Evolutionary conservation across 305 asterid genomes (phyloP).

Genomic region (Euphrasia arctica): DNA sequence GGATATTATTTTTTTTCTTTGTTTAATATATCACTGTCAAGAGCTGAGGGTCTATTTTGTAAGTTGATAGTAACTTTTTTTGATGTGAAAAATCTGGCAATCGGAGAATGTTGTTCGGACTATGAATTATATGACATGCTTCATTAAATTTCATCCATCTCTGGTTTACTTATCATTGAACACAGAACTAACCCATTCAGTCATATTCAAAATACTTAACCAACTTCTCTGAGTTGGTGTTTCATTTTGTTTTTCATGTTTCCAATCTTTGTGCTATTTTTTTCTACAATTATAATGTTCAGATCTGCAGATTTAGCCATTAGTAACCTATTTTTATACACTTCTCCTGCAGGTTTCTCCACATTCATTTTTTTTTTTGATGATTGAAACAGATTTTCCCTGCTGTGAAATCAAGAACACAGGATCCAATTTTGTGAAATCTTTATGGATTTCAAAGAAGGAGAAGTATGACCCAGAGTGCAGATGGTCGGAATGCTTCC

Average conservation of each 20-base stretch:
- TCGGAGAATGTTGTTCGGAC: slow-evolving; percentile 98
- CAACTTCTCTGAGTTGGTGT: too few species aligned
- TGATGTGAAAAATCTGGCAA: slow-evolving; percentile 42
- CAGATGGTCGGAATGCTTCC: slow-evolving; percentile 33
- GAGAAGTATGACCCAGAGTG: slow-evolving; percentile 73
- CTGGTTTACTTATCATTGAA: too few species aligned
- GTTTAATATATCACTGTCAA: background rate
- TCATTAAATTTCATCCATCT: slow-evolving; percentile 32
- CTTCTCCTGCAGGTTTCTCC: too few species aligned
- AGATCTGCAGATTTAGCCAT: too few species aligned
- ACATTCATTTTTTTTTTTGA: slow-evolving; percentile 19
- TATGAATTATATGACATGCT: slow-evolving; percentile 58
- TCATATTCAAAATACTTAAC: too few species aligned
- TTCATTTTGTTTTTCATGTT: too few species aligned
- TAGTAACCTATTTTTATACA: too few species aligned
- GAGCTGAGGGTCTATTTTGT: background rate
- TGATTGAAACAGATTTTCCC: slow-evolving; percentile 97
- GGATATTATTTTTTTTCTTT: background rate
- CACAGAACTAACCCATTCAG: too few species aligned
- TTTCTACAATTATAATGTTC: too few species aligned
- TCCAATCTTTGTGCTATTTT: too few species aligned
- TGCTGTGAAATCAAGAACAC: slow-evolving; percentile 92
- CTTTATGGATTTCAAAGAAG: slow-evolving; percentile 74
- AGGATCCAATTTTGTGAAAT: slow-evolving; percentile 52
- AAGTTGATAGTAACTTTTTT: slow-evolving; percentile 24